A percentile compares a stretch with the other conserved stretches of the same genome.
Evolutionary conservation across 208 protist genomes (phyloP).

Genomic region (Wallacemonas rigidus): DNA sequence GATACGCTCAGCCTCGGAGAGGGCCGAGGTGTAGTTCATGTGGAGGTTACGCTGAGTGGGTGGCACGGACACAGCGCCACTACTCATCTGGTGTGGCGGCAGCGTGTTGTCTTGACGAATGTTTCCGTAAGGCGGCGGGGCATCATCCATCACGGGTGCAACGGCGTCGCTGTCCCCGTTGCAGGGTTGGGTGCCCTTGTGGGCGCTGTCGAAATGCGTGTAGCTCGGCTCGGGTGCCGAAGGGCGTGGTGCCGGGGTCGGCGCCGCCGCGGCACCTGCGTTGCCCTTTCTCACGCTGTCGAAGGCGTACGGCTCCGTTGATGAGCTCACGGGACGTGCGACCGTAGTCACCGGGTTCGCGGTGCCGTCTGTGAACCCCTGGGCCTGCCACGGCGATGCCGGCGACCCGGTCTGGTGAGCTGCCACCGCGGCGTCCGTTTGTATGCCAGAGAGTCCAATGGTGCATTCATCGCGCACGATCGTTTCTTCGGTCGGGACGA

Average conservation of each 20-base stretch:
- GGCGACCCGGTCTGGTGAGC: background rate
- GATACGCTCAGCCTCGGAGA: slow-evolving; percentile 2
- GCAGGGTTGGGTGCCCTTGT: background rate
- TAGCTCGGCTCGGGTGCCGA: background rate
- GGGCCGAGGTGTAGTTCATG: slow-evolving; percentile 7
- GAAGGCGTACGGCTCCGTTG: background rate
- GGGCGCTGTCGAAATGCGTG: slow-evolving; percentile 4
- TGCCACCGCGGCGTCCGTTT: background rate
- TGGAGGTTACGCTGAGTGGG: background rate
- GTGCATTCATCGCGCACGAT: background rate
- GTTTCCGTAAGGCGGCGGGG: background rate
- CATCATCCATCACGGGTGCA: background rate
- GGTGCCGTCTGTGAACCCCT: background rate
- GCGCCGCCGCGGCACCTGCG: background rate
- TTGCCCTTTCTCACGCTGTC: slow-evolving; percentile 1
- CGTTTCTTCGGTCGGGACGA: slow-evolving; percentile 2
- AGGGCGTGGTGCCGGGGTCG: background rate
- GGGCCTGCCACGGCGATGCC: background rate
- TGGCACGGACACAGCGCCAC: too few species aligned
- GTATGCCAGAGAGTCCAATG: background rate
- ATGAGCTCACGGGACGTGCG: background rate
- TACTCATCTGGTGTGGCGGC: background rate
- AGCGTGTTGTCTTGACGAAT: background rate
- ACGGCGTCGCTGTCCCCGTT: background rate
- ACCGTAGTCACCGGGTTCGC: background rate